Percentiles rank a stretch among this genome's conserved stretches.
These are phyloP conservation scores for Austroboletus novae-zelandiae DNA, from an alignment of 1,284 basidiomycete genomes.

Conservation along the genomic window DNA sequence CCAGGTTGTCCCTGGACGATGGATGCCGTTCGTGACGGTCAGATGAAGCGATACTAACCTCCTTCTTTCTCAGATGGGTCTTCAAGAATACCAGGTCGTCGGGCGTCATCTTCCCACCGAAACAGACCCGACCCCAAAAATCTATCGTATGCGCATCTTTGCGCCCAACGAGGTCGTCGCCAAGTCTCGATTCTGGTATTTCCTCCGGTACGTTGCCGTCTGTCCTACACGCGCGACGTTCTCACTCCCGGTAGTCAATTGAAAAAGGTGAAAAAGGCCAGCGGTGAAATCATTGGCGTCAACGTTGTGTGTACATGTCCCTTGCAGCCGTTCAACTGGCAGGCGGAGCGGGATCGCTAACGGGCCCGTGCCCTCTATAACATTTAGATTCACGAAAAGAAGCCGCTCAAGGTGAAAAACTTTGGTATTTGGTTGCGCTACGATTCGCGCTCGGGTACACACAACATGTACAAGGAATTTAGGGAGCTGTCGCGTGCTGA, in stretches of 20 bases:
- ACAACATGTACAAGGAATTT: slow-evolving; percentile 99
- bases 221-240: background rate
- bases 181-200: slow-evolving; percentile 99
- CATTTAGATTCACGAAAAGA: slow-evolving; percentile 91
- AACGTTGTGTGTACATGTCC: slow-evolving; percentile 82
- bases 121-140: slow-evolving; percentile 90
- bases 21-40: slow-evolving; percentile 19
- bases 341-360: slow-evolving; percentile 74
- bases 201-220: slow-evolving; percentile 64
- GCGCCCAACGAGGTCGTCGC: slow-evolving; percentile 98
- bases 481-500: slow-evolving; percentile 93
- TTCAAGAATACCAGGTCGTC: slow-evolving; percentile 92
- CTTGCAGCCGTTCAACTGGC: slow-evolving; percentile 85
- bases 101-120: slow-evolving; percentile 97
- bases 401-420: slow-evolving; percentile 98
- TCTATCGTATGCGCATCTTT: slow-evolving; percentile 99
- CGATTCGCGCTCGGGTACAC: slow-evolving; percentile 96
- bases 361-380: slow-evolving; percentile 25
- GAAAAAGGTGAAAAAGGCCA: slow-evolving; percentile 99
- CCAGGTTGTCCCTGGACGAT: slow-evolving; percentile 11
- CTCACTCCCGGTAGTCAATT: slow-evolving; percentile 61
- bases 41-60: slow-evolving; percentile 25
- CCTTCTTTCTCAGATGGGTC: slow-evolving; percentile 40
- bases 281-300: slow-evolving; percentile 98
- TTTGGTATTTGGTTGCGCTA: slow-evolving; percentile 99